phyloP scores from a whole-genome alignment of 192 early-diverging fungal genomes.

The Backusella macrospora region DNA sequence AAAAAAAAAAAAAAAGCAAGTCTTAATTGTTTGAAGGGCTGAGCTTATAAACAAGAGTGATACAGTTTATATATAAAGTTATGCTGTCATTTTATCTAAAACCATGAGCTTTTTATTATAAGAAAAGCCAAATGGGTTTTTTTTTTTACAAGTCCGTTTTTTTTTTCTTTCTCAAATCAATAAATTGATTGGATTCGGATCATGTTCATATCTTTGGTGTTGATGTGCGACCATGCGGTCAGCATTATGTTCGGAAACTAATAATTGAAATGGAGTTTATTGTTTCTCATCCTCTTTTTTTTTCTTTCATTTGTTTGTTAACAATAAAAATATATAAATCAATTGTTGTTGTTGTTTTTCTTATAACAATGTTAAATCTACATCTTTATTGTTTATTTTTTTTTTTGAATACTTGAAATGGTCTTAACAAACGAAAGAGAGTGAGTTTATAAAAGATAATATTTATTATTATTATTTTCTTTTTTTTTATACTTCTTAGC shows the following conservation, averaged over 20 bases:
- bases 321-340: no score
- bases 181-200: conserved; percentile 13
- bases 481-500: conserved; percentile 9
- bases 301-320: conserved; percentile 3
- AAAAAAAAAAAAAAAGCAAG: neutral
- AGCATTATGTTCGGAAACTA: conserved; percentile 14
- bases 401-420: conserved; percentile 4
- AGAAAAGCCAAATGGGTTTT: neutral
- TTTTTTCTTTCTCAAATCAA: neutral
- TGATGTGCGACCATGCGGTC: conserved; percentile 15
- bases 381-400: conserved; percentile 5
- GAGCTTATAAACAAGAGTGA: neutral
- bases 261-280: conserved; percentile 12
- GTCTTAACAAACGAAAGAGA: conserved; percentile 14
- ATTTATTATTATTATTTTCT: neutral
- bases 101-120: no score
- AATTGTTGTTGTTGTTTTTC: no score
- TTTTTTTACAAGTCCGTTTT: conserved; percentile 1
- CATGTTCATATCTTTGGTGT: conserved; percentile 14
- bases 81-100: no score
- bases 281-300: neutral
- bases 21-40: neutral
- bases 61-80: neutral
- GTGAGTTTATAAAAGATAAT: neutral
- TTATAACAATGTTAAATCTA: neutral